phyloP scores from a whole-genome alignment of 129 eudicot genomes.

The Flaveria brownii region DNA sequence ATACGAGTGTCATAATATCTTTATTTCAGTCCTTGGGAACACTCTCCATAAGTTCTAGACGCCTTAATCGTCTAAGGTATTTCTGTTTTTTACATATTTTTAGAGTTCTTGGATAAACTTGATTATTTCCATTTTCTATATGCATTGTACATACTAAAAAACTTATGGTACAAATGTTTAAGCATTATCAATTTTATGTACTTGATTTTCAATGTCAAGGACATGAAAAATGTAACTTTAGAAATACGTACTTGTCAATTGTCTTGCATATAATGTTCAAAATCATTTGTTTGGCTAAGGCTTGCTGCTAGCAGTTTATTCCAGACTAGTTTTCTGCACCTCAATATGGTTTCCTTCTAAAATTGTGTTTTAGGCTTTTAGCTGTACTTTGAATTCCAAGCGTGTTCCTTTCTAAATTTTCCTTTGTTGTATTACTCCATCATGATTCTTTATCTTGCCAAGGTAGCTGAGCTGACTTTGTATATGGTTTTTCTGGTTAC shows the following conservation, averaged over 20 bases:
- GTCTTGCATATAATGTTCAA: background rate
- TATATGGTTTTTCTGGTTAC: background rate
- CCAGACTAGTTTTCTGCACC: background rate
- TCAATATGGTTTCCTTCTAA: background rate
- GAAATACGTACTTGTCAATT: background rate
- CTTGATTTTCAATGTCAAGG: background rate
- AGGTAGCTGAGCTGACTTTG: background rate
- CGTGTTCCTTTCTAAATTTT: background rate
- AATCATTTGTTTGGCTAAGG: background rate
- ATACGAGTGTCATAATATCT: constrained; percentile 97
- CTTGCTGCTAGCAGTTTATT: background rate
- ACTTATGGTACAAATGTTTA: background rate
- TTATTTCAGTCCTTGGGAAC: constrained; percentile 95
- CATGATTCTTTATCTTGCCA: background rate
- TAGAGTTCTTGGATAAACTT: background rate
- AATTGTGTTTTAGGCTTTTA: background rate
- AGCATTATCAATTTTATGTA: constrained; percentile 3
- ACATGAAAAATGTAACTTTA: background rate
- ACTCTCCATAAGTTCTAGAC: constrained; percentile 92
- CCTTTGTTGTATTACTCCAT: background rate
- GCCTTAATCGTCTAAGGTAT: constrained; percentile 97
- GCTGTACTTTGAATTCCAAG: background rate
- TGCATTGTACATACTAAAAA: constrained; percentile 8
- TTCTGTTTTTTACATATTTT: background rate
- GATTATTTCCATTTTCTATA: background rate